These are phyloP conservation scores for Pyrus hybrid DNA, from an alignment of 331 rosid genomes.

Conservation along the genomic window DNA sequence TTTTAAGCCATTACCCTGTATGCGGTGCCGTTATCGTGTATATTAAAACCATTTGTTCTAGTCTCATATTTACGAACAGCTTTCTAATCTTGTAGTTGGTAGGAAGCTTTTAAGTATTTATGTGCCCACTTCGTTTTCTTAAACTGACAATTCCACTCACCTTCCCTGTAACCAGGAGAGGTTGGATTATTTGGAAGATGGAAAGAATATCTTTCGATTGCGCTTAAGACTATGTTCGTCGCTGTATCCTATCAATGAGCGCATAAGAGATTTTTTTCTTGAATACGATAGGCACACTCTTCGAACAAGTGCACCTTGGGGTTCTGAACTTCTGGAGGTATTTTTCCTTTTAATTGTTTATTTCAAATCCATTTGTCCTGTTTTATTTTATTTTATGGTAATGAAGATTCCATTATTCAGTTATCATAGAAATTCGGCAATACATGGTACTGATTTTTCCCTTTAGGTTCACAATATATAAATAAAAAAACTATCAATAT, in stretches of 20 bases:
- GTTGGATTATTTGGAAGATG: slow-evolving; percentile 95
- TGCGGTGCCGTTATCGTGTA: not conserved
- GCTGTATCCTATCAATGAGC: slow-evolving; percentile 85
- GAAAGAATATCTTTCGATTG: slow-evolving; percentile 79
- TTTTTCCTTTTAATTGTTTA: slow-evolving; percentile 1
- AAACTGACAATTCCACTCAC: slow-evolving; percentile 6
- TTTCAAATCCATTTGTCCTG: not conserved
- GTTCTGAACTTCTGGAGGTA: slow-evolving; percentile 99
- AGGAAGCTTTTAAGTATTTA: not conserved
- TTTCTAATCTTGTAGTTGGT: not conserved
- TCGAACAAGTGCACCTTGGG: slow-evolving; percentile 99
- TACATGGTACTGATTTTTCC: not conserved
- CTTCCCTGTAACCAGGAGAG: slow-evolving; percentile 60
- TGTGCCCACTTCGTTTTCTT: not conserved
- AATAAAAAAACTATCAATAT: not conserved
- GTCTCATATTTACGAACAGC: not conserved
- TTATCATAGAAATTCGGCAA: not conserved
- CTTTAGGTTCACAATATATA: not conserved
- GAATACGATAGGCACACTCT: slow-evolving; percentile 98
- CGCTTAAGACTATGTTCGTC: slow-evolving; percentile 92
- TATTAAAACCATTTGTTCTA: not conserved
- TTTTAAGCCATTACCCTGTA: not conserved
- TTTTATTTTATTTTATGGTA: not conserved
- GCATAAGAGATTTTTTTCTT: slow-evolving; percentile 91
- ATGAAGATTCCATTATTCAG: not conserved